Evolutionary conservation across 1,284 basidiomycete species (phyloP).

Genomic region (Ceratobasidium theobromae): DNA sequence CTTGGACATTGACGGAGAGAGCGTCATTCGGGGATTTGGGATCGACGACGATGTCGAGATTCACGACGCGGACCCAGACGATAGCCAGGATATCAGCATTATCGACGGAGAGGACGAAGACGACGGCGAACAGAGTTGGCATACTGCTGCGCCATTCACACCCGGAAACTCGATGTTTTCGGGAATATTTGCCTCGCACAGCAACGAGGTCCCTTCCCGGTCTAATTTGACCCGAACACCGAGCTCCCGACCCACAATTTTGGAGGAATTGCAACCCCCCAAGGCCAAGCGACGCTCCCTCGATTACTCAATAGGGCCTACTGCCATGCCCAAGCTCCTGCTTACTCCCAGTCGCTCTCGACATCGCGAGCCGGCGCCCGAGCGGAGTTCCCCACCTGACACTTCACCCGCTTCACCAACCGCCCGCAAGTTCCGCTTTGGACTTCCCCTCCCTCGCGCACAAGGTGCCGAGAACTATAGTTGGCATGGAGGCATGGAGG

Average conservation of each 20-base stretch:
- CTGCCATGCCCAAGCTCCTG: slow-evolving; percentile 19
- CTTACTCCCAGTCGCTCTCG: slow-evolving; percentile 25
- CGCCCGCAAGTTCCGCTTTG: slow-evolving; percentile 15
- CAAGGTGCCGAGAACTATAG: slow-evolving; percentile 16
- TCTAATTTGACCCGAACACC: slow-evolving; percentile 25
- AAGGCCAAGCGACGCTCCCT: slow-evolving; percentile 32
- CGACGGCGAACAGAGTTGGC: slow-evolving; percentile 22
- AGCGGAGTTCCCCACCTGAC: slow-evolving; percentile 22
- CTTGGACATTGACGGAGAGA: slow-evolving; percentile 19
- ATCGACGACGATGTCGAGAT: slow-evolving; percentile 24
- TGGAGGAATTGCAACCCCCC: slow-evolving; percentile 30
- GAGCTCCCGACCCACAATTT: slow-evolving; percentile 16
- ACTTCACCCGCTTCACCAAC: slow-evolving; percentile 6
- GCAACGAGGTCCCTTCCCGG: background rate
- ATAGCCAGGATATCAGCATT: slow-evolving; percentile 8
- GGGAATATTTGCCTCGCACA: background rate
- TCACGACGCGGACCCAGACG: slow-evolving; percentile 26
- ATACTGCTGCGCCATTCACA: slow-evolving; percentile 19
- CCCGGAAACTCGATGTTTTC: background rate
- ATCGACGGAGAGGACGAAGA: slow-evolving; percentile 3
- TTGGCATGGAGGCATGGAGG: slow-evolving; percentile 28
- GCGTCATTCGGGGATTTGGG: slow-evolving; percentile 12
- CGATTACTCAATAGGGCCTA: slow-evolving; percentile 4
- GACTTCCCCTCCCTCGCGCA: slow-evolving; percentile 4
- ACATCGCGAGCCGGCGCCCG: slow-evolving; percentile 25